These are phyloP conservation scores for Sphaerobolus stellatus DNA, from an alignment of 1,284 basidiomycete genomes.

Conservation along the genomic window DNA sequence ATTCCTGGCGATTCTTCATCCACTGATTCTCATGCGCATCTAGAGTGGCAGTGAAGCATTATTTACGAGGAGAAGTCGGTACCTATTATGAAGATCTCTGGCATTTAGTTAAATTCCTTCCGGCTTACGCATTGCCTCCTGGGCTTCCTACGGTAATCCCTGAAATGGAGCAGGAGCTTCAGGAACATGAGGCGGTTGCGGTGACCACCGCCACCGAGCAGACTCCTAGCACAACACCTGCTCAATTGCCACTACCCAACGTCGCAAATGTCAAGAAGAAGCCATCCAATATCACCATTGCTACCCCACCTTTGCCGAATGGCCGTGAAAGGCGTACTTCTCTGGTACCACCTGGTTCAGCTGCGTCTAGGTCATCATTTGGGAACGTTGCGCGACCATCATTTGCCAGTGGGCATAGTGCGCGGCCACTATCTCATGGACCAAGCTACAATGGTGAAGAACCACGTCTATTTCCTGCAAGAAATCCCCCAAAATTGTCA, in stretches of 20 bases:
- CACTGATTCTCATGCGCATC: not conserved
- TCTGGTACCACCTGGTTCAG: conserved; percentile 7
- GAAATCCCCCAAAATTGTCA: conserved; percentile 60
- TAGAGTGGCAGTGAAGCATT: conserved; percentile 51
- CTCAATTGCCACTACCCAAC: conserved; percentile 14
- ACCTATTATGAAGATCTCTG: conserved; percentile 64
- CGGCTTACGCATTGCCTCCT: conserved; percentile 58
- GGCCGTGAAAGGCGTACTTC: not conserved
- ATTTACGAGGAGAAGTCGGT: conserved; percentile 64
- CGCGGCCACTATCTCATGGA: too few species aligned
- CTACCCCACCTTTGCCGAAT: not conserved
- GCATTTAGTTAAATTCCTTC: conserved; percentile 67
- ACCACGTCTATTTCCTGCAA: conserved; percentile 53
- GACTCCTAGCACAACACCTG: conserved; percentile 7
- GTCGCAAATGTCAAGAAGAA: conserved; percentile 17
- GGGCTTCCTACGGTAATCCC: conserved; percentile 49
- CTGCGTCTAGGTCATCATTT: conserved; percentile 13
- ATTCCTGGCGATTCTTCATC: not conserved
- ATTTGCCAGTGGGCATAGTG: too few species aligned
- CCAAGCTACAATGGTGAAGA: too few species aligned
- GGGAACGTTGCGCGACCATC: too few species aligned
- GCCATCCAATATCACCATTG: not conserved
- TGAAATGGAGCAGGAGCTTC: not conserved
- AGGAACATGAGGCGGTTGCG: too few species aligned
- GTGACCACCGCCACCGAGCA: conserved; percentile 15